Base-by-base conservation (phyloP, 345 rosid species). In the Corchorus capsularis region DNA sequence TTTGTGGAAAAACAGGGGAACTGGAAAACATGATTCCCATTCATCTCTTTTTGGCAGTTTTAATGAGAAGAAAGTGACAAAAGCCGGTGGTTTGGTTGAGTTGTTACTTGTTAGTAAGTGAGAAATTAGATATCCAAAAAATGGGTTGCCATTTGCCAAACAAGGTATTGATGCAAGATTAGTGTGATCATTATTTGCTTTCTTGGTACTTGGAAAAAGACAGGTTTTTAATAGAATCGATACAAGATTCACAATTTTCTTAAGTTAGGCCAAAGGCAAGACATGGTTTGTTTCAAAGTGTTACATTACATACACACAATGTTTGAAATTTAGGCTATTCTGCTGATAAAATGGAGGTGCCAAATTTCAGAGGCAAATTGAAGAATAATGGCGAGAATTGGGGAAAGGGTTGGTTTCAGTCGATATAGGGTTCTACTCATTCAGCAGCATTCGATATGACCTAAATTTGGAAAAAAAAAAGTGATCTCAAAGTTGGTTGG, bases 351-450 rank as follows among this genome's bases (percentile, higher is more conserved):
- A 8, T 41, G 49, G 69, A 10, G 32, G 32, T 17, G 50, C 50
- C 50, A 64, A 41, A 39, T 8, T 17, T 56, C 0, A 39, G 14
- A 39, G 50, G 8, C 15, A 41, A 17, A 8, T 64, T 64, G 50
- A 63, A 63, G 68, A 63, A 63, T 64, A 39, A 64, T 64, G 3
- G 32, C 8, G 69, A 15, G 15, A 39, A 64, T 39, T 39, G 13
- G 32, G 32, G 69, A 64, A 41, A 43, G 69, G 69, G 22, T 64
- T 64, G 50, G 69, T 39, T 41, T 64, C 69, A 64, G 50, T 19
- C 32, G 20, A 8, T 56, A 2, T 19, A 56, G 17, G 57, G 5
- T 12, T 20, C 15, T 57, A 59, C 1, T 59, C 16, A 20, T 17
- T 63, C 20, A 41, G 13, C 0, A 20, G 69, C 27, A 39, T 39